These are phyloP conservation scores for Euphrasia confusa DNA, from an alignment of 257 asterid species.

Conservation along the genomic window DNA sequence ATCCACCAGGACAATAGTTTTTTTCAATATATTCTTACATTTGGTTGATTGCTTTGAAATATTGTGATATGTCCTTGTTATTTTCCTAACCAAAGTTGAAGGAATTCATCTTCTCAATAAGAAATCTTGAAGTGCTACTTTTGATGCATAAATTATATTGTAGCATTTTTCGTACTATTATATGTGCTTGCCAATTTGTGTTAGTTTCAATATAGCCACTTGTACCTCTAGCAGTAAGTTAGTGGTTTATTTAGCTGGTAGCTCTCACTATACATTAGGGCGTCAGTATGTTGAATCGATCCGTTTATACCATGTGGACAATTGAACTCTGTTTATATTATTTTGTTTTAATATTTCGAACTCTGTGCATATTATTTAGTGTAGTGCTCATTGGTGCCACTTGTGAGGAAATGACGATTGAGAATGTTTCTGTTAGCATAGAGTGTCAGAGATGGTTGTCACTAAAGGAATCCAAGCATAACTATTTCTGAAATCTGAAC, in stretches of 20 bases:
- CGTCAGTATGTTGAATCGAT: neutral
- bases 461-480: neutral
- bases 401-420: neutral
- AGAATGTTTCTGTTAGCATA: neutral
- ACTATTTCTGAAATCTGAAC: neutral
- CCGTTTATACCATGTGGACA: no score
- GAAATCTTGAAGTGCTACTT: neutral
- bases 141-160: neutral
- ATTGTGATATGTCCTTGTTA: neutral
- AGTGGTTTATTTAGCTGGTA: neutral
- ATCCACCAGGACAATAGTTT: neutral
- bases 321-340: neutral
- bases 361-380: neutral
- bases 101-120: neutral
- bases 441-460: slow-evolving; percentile 5
- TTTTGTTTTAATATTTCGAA: neutral
- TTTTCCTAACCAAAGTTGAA: neutral
- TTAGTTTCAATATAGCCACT: neutral
- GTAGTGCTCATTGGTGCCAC: neutral
- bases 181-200: neutral
- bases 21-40: neutral
- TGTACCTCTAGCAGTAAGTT: neutral
- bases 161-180: neutral
- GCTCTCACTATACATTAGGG: neutral
- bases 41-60: neutral